Base-by-base conservation (phyloP, 2,329 filamentous ascomycete species). In the Epicoccum sorghinum region DNA sequence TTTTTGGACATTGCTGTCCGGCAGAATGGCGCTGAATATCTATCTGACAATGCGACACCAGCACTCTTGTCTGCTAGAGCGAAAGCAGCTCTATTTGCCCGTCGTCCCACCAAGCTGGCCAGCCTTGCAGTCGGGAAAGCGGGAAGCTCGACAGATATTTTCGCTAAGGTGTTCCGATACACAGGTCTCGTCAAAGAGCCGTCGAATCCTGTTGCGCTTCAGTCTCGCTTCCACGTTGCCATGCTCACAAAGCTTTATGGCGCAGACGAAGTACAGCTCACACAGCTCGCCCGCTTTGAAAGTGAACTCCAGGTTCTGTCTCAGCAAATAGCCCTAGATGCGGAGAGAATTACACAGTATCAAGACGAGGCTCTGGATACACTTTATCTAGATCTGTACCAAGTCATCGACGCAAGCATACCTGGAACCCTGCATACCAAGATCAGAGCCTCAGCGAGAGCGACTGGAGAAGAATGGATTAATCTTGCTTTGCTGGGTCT, bases 401-500 rank as follows among this genome's bases (percentile, higher is more conserved):
- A 57, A 12, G 58, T 64, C 14, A 52, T 75, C 7, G 41, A 62
- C 23, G 55, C 54, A 4, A 64, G 67, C 7, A 18, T 51, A 37
- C 27, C 30, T 42, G 18, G 40, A 5, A 22, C 29, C 2, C 40
- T 62, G 6, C 45, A 88, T 18, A 59, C 70, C 4, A 47, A 68
- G 22, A 45, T 54, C 30, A 35, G 41, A n/a, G 36, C 52, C 3
- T 30, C 40, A 9, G 40, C 36, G 13, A 49, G 30, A 22, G 46
- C 47, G 12, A 42, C 30, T 12, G 42, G 52, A 2, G 13, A 43
- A 23, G 88, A 89, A 4, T 95, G 93, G 86, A 81, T 92, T 25
- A 82, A 89, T 45, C 86, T 96, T 56, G 88, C 90, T 1, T 75
- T 93, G 18, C 87, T 88, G 13, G 85, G 88, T 35, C 80, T 98